Evolutionary conservation across 352 stramenopile genomes (phyloP).

Genomic region (Thalassiosira mediterranea): DNA sequence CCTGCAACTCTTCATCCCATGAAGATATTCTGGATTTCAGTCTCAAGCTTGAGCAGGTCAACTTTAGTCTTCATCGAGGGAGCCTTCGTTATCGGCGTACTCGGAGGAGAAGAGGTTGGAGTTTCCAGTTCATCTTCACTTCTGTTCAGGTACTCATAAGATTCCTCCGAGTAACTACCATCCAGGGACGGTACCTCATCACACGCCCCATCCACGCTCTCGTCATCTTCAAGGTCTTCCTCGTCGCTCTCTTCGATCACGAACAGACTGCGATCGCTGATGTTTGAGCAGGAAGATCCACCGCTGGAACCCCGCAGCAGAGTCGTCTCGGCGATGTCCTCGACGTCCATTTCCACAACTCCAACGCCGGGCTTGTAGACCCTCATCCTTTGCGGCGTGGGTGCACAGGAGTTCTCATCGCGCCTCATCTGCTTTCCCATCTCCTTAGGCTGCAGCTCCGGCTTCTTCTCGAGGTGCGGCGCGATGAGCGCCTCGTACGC

Average conservation of each 20-base stretch:
- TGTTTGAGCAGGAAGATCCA: slow-evolving; percentile 1
- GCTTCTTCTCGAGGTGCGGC: background rate
- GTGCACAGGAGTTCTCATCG: too few relatives aligned
- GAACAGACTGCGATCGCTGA: slow-evolving; percentile 2
- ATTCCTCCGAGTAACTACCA: too few relatives aligned
- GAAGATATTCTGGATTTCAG: too few relatives aligned
- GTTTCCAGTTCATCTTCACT: too few relatives aligned
- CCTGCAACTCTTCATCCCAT: too few relatives aligned
- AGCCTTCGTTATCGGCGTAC: too few relatives aligned
- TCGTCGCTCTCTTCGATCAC: slow-evolving; percentile 16
- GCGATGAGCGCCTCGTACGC: slow-evolving; percentile 6
- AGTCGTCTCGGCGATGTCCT: background rate
- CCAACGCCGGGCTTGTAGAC: slow-evolving; percentile 6
- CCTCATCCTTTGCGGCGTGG: too few relatives aligned
- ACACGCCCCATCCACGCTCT: background rate
- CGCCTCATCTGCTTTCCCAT: background rate
- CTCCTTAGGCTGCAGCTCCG: background rate
- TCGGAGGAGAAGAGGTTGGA: slow-evolving; percentile 4
- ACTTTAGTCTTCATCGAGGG: too few relatives aligned
- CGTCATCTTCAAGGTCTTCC: slow-evolving; percentile 3
- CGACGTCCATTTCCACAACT: slow-evolving; percentile 3
- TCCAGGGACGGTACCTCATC: too few relatives aligned
- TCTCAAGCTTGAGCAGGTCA: too few relatives aligned
- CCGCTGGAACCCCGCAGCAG: background rate
- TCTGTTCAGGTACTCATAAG: too few relatives aligned